Base-by-base conservation (phyloP, 306 rosid species). In the Prosopis cineraria region DNA sequence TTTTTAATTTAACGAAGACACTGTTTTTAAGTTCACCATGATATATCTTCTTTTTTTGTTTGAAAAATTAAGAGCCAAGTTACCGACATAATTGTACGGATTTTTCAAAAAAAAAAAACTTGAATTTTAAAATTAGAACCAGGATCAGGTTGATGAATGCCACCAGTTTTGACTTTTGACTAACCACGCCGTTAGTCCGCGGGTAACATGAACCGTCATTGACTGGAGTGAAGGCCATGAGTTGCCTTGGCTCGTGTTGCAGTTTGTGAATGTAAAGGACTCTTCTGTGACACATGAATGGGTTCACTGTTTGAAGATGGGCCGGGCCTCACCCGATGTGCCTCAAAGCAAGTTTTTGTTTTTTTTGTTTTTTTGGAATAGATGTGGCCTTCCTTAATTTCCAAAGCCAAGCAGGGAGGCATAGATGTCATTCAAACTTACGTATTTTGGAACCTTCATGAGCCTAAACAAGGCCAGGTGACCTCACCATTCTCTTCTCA, bases 371-470 rank as follows among this genome's bases (percentile, higher is more conserved):
- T 16, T 47, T 27, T 20, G 19, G 2, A 71, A 86, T 80, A 94
- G 98, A 92, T 92, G 93, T 92, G 98, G 97, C 85, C 92, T 16
- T 68, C 87, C 72, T 67, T 94, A 73, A 86, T 94, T 75, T 85
- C 90, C 12, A 90, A 88, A 80, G 98, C 97, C 53, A 92, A 84
- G 79, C 84, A 82, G 78, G 98, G 98, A 9, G 97, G 97, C 47
- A 36, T 94, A 73, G 91, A 90, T 72, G 97, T 84, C 45, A 90
- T 94, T 74, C 90, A 92, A 81, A 94, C 97, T 39, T 89, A 92
- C 27, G 97, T 92, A 53, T 94, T 94, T 81, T 92, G 98, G 98
- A 91, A 94, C 86, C 87, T 92, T 79, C 97, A 94, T 31, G 98
- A 94, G 69, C 95, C 92, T 78, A 85, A 64, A 59, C 85, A 80